phyloP scores from a whole-genome alignment of 2,329 filamentous ascomycete genomes.

The Pseudogymnoascus verrucosus region DNA sequence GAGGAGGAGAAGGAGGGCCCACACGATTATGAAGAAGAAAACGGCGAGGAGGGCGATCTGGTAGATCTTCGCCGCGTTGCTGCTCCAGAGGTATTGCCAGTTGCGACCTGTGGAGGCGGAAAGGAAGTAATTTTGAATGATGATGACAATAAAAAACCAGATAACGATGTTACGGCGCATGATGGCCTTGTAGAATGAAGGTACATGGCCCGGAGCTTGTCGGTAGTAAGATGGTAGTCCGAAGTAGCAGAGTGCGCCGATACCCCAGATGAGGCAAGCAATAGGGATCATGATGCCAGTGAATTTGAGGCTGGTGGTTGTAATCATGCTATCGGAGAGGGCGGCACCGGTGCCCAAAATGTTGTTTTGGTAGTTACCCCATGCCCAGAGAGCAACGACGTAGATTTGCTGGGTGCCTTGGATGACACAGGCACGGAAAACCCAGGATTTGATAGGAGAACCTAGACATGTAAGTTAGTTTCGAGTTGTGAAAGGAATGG shows the following conservation, averaged over 20 bases:
- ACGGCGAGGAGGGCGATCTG: conserved; percentile 48
- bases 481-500: neutral
- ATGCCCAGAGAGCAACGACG: conserved; percentile 57
- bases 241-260: conserved; percentile 47
- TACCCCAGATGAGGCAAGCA: conserved; percentile 46
- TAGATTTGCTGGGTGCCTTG: conserved; percentile 62
- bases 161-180: conserved; percentile 55
- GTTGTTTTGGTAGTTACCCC: conserved; percentile 49
- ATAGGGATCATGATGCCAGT: conserved; percentile 49
- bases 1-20: conserved; percentile 43
- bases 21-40: conserved; percentile 46
- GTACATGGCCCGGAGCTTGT: conserved; percentile 53
- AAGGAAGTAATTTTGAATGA: conserved; percentile 61
- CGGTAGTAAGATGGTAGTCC: conserved; percentile 62
- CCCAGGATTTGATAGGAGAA: conserved; percentile 55
- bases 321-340: conserved; percentile 32
- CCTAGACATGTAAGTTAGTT: neutral
- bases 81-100: conserved; percentile 41
- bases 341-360: conserved; percentile 14
- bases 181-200: conserved; percentile 56
- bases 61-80: conserved; percentile 42
- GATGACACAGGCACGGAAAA: conserved; percentile 58
- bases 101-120: conserved; percentile 59
- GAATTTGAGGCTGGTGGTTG: conserved; percentile 8
- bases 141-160: conserved; percentile 58